Evolutionary conservation across 345 rosid species (phyloP).

Genomic region (Linum usitatissimum): DNA sequence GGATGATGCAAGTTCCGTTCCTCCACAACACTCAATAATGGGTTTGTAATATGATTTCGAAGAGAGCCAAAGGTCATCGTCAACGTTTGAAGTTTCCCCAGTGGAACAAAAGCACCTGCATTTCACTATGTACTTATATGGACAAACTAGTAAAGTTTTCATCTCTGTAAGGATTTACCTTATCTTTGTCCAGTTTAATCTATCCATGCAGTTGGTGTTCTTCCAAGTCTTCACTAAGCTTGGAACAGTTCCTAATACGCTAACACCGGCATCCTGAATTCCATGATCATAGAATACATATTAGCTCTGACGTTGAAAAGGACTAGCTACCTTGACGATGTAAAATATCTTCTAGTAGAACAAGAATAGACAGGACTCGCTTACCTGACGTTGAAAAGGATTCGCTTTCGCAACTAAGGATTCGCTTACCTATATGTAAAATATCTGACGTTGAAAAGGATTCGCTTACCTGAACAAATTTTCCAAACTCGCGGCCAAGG

Average conservation of each 20-base stretch:
- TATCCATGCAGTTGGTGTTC: slow-evolving; percentile 54
- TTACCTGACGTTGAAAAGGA: too few relatives aligned
- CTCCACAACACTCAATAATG: slow-evolving; percentile 75
- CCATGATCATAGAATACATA: slow-evolving; percentile 1
- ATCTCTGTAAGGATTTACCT: slow-evolving; percentile 26
- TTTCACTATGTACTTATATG: neutral
- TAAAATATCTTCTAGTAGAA: neutral
- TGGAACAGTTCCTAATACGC: slow-evolving; percentile 78
- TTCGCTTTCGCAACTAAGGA: too few relatives aligned
- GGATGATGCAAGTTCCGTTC: slow-evolving; percentile 74
- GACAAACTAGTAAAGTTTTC: neutral
- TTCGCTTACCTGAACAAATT: slow-evolving; percentile 71
- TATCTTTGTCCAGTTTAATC: slow-evolving; percentile 67
- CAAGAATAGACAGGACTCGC: too few relatives aligned
- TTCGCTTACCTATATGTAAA: too few relatives aligned
- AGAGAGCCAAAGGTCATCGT: slow-evolving; percentile 94
- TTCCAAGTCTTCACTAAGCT: slow-evolving; percentile 85
- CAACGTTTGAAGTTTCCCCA: slow-evolving; percentile 82
- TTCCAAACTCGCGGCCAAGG: slow-evolving; percentile 65
- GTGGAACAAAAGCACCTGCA: slow-evolving; percentile 49
- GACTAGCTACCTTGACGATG: neutral
- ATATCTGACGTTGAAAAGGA: too few relatives aligned
- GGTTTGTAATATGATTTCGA: slow-evolving; percentile 69
- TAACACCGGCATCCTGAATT: slow-evolving; percentile 77
- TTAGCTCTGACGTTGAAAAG: neutral